Conservation (phyloP, 73 alveolate genomes). For the Paramecium pentaurelia region DNA sequence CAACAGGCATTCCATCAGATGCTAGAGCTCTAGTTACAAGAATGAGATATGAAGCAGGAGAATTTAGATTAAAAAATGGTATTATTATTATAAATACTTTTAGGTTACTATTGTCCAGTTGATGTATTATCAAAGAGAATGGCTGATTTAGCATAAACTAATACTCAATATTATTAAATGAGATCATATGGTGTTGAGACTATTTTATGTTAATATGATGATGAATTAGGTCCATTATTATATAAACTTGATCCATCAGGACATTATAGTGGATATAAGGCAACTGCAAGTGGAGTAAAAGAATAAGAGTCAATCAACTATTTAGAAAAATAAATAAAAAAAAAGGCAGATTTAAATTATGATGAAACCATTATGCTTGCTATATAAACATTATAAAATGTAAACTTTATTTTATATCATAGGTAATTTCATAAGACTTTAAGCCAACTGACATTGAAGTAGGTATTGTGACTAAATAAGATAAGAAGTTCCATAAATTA, state of each 20-base stretch:
- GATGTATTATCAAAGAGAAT: constrained; percentile 87
- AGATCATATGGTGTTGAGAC: constrained; percentile 87
- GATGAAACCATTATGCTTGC: constrained; percentile 83
- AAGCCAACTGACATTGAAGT: constrained; percentile 91
- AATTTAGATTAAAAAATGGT: constrained; percentile 87
- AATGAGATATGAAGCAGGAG: constrained; percentile 89
- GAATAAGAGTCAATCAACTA: constrained; percentile 94
- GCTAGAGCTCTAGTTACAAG: constrained; percentile 81
- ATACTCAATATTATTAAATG: constrained; percentile 86
- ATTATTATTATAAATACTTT: background rate
- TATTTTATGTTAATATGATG: constrained; percentile 86
- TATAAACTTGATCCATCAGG: constrained; percentile 97
- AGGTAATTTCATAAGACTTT: constrained; percentile 84
- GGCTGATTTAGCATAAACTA: constrained; percentile 82
- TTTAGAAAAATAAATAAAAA: constrained; percentile 85
- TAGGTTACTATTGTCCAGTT: constrained; percentile 86
- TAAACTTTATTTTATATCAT: background rate
- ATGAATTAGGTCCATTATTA: constrained; percentile 93
- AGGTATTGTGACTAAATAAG: constrained; percentile 81
- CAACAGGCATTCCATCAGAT: constrained; percentile 88
- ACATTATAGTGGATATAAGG: constrained; percentile 82
- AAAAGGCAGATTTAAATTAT: constrained; percentile 74
- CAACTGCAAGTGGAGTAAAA: constrained; percentile 91
- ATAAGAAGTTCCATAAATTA: constrained; percentile 50
- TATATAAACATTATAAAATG: constrained; percentile 78